Evolutionary conservation across 164 flowering plant genomes (phyloP).

Genomic region (Warburgia ugandensis): DNA sequence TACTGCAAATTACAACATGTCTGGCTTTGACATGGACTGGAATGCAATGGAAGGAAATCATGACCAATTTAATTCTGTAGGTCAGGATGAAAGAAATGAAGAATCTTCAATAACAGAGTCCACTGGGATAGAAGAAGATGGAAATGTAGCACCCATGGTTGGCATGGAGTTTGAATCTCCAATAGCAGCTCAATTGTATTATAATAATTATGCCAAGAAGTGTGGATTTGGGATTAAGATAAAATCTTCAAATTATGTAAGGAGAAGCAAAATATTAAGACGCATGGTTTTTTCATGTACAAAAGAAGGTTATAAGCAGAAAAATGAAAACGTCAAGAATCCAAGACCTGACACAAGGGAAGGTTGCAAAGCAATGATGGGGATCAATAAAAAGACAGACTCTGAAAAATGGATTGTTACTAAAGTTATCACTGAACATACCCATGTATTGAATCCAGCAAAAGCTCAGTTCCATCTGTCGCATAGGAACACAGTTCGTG

Average conservation of each 20-base stretch:
- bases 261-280: not conserved
- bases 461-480: not conserved
- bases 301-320: not conserved
- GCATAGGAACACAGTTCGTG: not conserved
- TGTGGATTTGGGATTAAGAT: not conserved
- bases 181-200: not conserved
- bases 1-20: too few relatives aligned
- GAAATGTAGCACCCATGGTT: not conserved
- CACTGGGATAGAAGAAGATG: not conserved
- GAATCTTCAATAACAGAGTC: not conserved
- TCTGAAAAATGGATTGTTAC: not conserved
- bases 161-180: constrained; percentile 2
- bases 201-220: not conserved
- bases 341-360: not conserved
- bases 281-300: not conserved
- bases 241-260: not conserved
- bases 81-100: not conserved
- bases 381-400: not conserved
- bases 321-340: not conserved
- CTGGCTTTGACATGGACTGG: too few relatives aligned
- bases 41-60: not conserved
- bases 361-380: constrained; percentile 5
- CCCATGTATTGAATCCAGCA: not conserved
- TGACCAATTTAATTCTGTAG: not conserved
- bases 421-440: not conserved